Conservation (phyloP, 176 grass and related monocot species). For the Olyra latifolia region DNA sequence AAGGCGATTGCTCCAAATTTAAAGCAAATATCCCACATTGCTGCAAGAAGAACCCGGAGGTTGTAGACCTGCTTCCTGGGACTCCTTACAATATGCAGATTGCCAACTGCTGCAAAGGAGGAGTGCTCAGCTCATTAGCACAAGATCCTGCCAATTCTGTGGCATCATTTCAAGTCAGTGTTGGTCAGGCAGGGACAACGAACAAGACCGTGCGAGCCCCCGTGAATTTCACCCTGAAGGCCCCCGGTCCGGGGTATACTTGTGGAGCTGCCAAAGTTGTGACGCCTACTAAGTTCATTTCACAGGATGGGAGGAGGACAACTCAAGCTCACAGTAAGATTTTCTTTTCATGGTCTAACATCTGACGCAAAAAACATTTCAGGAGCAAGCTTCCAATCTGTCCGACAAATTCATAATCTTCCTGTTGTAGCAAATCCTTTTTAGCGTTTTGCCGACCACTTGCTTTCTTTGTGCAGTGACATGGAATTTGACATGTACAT, state of each 20-base stretch:
- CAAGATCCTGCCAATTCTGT: slow-evolving; percentile 65
- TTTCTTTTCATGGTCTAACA: neutral
- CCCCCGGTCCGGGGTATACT: slow-evolving; percentile 75
- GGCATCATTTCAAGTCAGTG: slow-evolving; percentile 63
- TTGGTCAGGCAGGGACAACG: slow-evolving; percentile 70
- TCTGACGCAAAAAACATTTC: neutral
- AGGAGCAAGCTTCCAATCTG: neutral
- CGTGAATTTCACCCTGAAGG: slow-evolving; percentile 48
- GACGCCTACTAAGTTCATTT: slow-evolving; percentile 57
- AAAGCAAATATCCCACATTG: slow-evolving; percentile 66
- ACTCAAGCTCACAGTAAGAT: slow-evolving; percentile 67
- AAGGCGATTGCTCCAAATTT: slow-evolving; percentile 87
- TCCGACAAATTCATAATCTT: neutral
- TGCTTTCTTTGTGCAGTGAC: slow-evolving; percentile 53
- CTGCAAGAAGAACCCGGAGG: slow-evolving; percentile 58
- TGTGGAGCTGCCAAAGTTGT: slow-evolving; percentile 60
- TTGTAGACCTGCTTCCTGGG: slow-evolving; percentile 69
- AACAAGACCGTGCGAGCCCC: slow-evolving; percentile 53
- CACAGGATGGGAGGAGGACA: slow-evolving; percentile 62
- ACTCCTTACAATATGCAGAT: slow-evolving; percentile 69
- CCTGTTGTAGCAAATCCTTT: neutral
- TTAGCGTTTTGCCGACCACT: neutral
- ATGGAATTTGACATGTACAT: slow-evolving; percentile 84
- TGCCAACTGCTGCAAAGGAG: slow-evolving; percentile 81
- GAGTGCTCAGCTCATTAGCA: slow-evolving; percentile 60